Conservation (phyloP, 1,284 basidiomycete species). For the Golubevia sp. region DNA sequence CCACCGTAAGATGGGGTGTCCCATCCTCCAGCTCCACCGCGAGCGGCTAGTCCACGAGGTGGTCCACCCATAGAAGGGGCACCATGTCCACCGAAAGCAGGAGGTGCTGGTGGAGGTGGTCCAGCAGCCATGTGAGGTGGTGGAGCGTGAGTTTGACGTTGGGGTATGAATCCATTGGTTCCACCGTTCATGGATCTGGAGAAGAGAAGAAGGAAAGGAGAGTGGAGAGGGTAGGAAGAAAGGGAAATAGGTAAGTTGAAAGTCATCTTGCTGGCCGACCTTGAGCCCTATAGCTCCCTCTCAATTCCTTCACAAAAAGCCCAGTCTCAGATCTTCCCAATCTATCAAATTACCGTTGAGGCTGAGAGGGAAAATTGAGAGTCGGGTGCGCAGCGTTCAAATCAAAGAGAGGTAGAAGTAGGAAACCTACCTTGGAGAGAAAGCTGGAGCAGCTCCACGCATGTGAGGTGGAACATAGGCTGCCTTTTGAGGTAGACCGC, state of each 20-base stretch:
- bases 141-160: not conserved
- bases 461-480: slow-evolving; percentile 53
- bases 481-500: slow-evolving; percentile 28
- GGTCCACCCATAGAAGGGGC: not conserved
- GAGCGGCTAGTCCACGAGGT: not conserved
- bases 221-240: not conserved
- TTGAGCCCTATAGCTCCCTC: too few species aligned
- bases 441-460: slow-evolving; percentile 20
- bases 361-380: too few species aligned
- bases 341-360: too few species aligned
- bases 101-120: not conserved
- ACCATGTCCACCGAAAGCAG: not conserved
- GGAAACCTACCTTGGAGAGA: slow-evolving; percentile 15
- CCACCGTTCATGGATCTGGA: not conserved
- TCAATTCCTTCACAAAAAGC: too few species aligned
- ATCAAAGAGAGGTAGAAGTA: too few species aligned
- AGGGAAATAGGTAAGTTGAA: too few species aligned
- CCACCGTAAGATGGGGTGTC: slow-evolving; percentile 4
- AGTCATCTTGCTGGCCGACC: too few species aligned
- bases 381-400: too few species aligned
- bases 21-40: slow-evolving; percentile 3
- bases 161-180: not conserved
- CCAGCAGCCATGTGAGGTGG: not conserved
- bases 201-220: not conserved
- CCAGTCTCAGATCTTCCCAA: too few species aligned